Conservation (phyloP, 1,284 basidiomycete species). For the Salmacisia buchloeana region DNA sequence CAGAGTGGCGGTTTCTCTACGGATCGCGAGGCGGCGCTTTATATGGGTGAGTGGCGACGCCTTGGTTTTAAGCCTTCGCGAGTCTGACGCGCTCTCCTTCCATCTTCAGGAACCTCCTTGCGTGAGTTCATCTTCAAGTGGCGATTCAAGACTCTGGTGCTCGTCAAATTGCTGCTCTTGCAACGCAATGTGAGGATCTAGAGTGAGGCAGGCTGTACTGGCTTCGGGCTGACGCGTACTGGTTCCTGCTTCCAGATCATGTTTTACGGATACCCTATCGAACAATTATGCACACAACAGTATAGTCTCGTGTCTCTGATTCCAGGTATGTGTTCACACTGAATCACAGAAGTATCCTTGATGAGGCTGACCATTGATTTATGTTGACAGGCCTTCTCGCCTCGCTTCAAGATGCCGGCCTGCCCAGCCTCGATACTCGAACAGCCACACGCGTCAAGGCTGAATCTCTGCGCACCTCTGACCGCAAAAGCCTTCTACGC, state of each 20-base stretch:
- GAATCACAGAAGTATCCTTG: neutral
- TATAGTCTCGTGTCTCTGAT: slow-evolving; percentile 68
- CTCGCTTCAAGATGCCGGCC: slow-evolving; percentile 83
- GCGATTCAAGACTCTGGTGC: slow-evolving; percentile 81
- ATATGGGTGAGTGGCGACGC: slow-evolving; percentile 64
- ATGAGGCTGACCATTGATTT: neutral
- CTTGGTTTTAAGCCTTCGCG: neutral
- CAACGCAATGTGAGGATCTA: slow-evolving; percentile 56
- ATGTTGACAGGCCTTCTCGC: slow-evolving; percentile 66
- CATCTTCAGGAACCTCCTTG: slow-evolving; percentile 68
- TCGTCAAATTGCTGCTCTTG: slow-evolving; percentile 90
- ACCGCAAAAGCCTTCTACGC: slow-evolving; percentile 80
- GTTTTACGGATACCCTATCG: slow-evolving; percentile 95
- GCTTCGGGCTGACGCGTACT: neutral
- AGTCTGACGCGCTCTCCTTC: neutral
- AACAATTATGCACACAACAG: slow-evolving; percentile 91
- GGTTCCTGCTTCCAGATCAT: slow-evolving; percentile 71
- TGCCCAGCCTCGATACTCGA: slow-evolving; percentile 65
- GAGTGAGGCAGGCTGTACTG: neutral
- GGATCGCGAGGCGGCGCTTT: slow-evolving; percentile 54
- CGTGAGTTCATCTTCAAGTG: slow-evolving; percentile 90
- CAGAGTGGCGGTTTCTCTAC: slow-evolving; percentile 10
- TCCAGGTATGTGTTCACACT: slow-evolving; percentile 55
- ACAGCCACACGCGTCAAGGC: slow-evolving; percentile 19
- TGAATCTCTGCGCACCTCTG: slow-evolving; percentile 74